Percentiles rank a stretch among this genome's conserved stretches.
Evolutionary conservation across 1,139 yeast genomes (phyloP).

Genomic region (Candida glucosophila): DNA sequence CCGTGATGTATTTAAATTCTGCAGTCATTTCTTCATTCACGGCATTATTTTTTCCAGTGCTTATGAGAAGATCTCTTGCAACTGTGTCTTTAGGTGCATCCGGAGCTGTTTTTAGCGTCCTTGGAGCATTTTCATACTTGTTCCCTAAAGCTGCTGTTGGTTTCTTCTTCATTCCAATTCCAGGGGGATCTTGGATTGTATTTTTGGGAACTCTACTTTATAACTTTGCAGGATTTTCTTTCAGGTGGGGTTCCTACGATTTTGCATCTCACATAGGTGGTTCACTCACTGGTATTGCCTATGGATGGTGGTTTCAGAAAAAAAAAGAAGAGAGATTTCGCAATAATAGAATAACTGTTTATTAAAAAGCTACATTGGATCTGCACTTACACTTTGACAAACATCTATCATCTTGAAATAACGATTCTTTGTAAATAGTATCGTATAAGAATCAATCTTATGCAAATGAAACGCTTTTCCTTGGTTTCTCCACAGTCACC

Average conservation of each 20-base stretch:
- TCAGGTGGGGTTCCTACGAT: slow-evolving; percentile 76
- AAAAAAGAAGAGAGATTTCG: slow-evolving; percentile 33
- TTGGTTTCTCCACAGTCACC: slow-evolving; percentile 17
- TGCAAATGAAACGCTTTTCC: slow-evolving; percentile 37
- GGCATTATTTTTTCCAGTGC: slow-evolving; percentile 59
- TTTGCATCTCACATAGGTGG: slow-evolving; percentile 95
- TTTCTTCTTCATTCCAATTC: slow-evolving; percentile 76
- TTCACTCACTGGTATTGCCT: slow-evolving; percentile 61
- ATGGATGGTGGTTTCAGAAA: slow-evolving; percentile 57
- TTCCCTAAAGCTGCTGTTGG: slow-evolving; percentile 74
- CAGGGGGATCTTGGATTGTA: slow-evolving; percentile 85
- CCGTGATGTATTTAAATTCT: slow-evolving; percentile 65
- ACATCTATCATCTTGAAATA: no score
- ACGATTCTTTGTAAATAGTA: no score
- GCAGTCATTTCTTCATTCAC: slow-evolving; percentile 72
- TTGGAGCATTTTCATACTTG: slow-evolving; percentile 74
- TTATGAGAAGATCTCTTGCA: slow-evolving; percentile 37
- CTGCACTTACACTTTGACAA: background rate
- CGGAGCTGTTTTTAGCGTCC: slow-evolving; percentile 79
- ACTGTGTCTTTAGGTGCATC: slow-evolving; percentile 83
- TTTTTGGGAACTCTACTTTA: slow-evolving; percentile 67
- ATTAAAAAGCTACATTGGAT: background rate
- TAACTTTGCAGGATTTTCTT: slow-evolving; percentile 63
- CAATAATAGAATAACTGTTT: slow-evolving; percentile 8
- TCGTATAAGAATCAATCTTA: slow-evolving; percentile 8